These are phyloP conservation scores for Eutrema yunnanense DNA, from an alignment of 345 rosid species.

Conservation along the genomic window DNA sequence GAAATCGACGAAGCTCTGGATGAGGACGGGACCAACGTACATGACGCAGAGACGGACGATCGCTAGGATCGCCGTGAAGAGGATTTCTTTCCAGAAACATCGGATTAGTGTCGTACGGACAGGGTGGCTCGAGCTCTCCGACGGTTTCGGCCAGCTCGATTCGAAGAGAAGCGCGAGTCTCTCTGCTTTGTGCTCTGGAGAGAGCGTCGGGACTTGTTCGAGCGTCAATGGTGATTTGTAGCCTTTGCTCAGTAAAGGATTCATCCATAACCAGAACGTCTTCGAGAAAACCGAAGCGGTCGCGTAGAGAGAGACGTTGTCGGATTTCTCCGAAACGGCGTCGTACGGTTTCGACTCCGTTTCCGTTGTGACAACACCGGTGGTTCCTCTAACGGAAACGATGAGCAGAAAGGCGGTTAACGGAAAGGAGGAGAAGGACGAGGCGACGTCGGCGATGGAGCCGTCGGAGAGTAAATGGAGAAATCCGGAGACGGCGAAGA, in stretches of 20 bases:
- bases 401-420: conserved; percentile 47
- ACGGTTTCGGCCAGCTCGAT: conserved; percentile 67
- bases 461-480: conserved; percentile 34
- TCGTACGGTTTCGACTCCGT: conserved; percentile 29
- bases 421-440: conserved; percentile 44
- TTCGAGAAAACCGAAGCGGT: conserved; percentile 65
- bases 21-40: conserved; percentile 79
- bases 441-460: conserved; percentile 36
- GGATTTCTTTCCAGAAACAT: conserved; percentile 74
- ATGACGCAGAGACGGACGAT: conserved; percentile 60
- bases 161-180: conserved; percentile 56
- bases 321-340: conserved; percentile 36
- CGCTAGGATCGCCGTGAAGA: conserved; percentile 73
- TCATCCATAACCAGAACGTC: conserved; percentile 90
- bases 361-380: conserved; percentile 42
- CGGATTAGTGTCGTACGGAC: conserved; percentile 62
- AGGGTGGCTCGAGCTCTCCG: conserved; percentile 56
- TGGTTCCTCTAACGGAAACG: conserved; percentile 55
- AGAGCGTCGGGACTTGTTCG: conserved; percentile 65
- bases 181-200: conserved; percentile 78
- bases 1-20: conserved; percentile 73
- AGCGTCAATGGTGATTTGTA: conserved; percentile 70
- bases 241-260: conserved; percentile 70
- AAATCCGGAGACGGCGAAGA: conserved; percentile 51
- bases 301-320: conserved; percentile 50